Conservation (phyloP, 2,329 filamentous ascomycete genomes). For the Penicillium janthinellum region DNA sequence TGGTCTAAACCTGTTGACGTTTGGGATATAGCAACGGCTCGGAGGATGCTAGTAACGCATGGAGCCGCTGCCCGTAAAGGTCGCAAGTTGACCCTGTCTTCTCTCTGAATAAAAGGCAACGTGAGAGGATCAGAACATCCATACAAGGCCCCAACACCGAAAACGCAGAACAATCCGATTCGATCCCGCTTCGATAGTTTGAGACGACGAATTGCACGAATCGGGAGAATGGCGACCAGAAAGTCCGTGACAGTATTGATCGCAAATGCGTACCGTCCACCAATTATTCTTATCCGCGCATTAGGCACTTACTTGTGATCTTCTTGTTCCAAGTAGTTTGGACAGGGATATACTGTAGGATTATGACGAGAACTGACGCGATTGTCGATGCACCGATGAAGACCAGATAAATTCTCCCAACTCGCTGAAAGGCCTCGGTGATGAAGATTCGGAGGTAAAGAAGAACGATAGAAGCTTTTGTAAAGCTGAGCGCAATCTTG, state of each 20-base stretch:
- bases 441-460: slow-evolving; percentile 59
- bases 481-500: slow-evolving; percentile 57
- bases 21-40: too few species aligned
- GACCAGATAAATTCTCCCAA: slow-evolving; percentile 38
- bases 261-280: slow-evolving; percentile 28
- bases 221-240: slow-evolving; percentile 25
- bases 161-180: slow-evolving; percentile 23
- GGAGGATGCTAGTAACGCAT: slow-evolving; percentile 2
- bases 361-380: slow-evolving; percentile 13
- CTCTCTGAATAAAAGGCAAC: background rate
- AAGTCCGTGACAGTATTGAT: slow-evolving; percentile 32
- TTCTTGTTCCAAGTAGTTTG: background rate
- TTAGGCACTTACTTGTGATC: slow-evolving; percentile 24
- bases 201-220: slow-evolving; percentile 24
- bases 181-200: slow-evolving; percentile 23
- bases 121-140: background rate
- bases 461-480: slow-evolving; percentile 56
- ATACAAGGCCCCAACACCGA: slow-evolving; percentile 28
- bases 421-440: slow-evolving; percentile 47
- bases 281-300: slow-evolving; percentile 22
- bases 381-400: slow-evolving; percentile 19
- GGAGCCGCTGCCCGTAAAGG: background rate
- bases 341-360: slow-evolving; percentile 24
- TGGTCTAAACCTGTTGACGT: background rate
- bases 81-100: background rate